Evolutionary conservation across 352 stramenopile genomes (phyloP), one percentile per base, ranked within the genome.

Genomic region (Bremia lactucae): DNA sequence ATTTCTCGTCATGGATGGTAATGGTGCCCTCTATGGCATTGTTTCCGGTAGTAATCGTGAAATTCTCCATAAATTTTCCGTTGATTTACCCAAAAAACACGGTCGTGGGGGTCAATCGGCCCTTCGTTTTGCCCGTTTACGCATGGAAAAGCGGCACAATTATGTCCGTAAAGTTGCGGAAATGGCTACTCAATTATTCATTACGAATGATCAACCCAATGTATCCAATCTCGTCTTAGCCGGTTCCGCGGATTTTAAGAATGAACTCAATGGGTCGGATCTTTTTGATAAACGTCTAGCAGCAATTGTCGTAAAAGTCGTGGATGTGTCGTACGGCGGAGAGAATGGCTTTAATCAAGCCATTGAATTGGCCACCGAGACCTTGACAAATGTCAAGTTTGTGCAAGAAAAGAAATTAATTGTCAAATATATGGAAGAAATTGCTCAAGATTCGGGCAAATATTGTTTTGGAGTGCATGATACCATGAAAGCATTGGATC

Each of bases 1-100:
- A 1, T 99, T 99, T 63, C 98, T 99, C 58, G 68, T 99, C 58
- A 99, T 99, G 96, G 96, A 99, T 55, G 96, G 96, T 84, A 98
- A 98, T 65, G 96, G 96, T 7, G 96, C 81, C 33, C 77, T 99
- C 2, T 99, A 98, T 65, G 96, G 96, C 38, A 96, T 95, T 1
- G 91, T 99, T 1, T 89, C 94, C 13, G 96, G 95, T 42, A 96
- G 85, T 57, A 89, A 80, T 68, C 80, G 66, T 44, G 88, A 87
- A 58, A 81, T 98, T 28, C 53, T 98, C 34, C 94, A 98, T 74
- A 95, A 95, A 36, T 98, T 98, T 59, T 85, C 66, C 18, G 95
- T 98, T 31, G 96, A 99, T 60, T 61, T 99, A 40, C 96, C 96
- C 52, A 99, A 99, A 79, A 99, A 99, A 72, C 96, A 99, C 73